phyloP scores from a whole-genome alignment of 2,329 filamentous ascomycete species.

The Colletotrichum sp. region DNA sequence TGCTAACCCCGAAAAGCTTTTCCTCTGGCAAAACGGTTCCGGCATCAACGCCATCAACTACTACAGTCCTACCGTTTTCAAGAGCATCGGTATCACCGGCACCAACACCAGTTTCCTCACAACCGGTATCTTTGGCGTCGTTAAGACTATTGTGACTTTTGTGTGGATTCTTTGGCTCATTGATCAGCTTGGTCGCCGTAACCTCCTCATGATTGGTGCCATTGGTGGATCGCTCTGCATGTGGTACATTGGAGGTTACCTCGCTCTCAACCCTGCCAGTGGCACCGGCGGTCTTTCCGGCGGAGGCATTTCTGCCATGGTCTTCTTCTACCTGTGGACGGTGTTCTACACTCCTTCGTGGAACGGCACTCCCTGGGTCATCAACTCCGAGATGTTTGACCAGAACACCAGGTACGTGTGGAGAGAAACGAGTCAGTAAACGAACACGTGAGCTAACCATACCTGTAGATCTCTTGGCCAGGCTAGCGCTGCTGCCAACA shows the following conservation, averaged over 20 bases:
- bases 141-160: constrained; percentile 73
- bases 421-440: background rate
- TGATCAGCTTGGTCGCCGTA: constrained; percentile 60
- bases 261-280: constrained; percentile 43
- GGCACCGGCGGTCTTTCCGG: constrained; percentile 39
- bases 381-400: constrained; percentile 79
- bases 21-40: constrained; percentile 79
- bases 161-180: constrained; percentile 74
- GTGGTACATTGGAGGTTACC: constrained; percentile 65
- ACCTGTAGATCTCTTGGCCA: constrained; percentile 63
- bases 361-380: constrained; percentile 79
- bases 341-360: constrained; percentile 72
- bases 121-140: constrained; percentile 78
- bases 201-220: constrained; percentile 69
- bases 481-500: constrained; percentile 72
- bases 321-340: constrained; percentile 79
- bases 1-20: constrained; percentile 49
- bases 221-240: constrained; percentile 61
- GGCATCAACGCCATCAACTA: constrained; percentile 82
- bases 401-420: constrained; percentile 48
- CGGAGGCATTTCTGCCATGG: constrained; percentile 63
- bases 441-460: background rate
- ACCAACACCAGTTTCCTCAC: constrained; percentile 56
- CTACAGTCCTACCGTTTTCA: constrained; percentile 73
- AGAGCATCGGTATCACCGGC: constrained; percentile 50